A percentile compares a stretch with the other conserved stretches of the same genome.
phyloP scores from a whole-genome alignment of 305 asterid species.

The Solanum hybrid region DNA sequence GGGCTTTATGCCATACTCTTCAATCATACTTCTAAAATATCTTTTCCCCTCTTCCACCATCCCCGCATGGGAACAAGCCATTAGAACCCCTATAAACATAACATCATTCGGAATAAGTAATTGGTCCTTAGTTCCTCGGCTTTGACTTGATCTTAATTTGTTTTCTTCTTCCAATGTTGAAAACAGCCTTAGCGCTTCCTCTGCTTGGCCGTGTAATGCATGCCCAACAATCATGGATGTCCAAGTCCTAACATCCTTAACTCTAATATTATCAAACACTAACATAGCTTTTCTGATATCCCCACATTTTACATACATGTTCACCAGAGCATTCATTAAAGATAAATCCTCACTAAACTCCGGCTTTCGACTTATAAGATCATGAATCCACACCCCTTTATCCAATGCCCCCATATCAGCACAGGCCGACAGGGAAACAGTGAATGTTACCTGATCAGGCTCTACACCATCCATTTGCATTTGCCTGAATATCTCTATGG shows the following conservation, averaged over 20 bases:
- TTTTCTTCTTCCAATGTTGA: constrained; percentile 20
- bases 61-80: constrained; percentile 51
- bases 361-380: constrained; percentile 5
- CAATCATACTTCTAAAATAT: constrained; percentile 30
- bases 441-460: constrained; percentile 31
- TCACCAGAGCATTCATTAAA: constrained; percentile 25
- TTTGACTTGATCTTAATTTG: neutral
- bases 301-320: constrained; percentile 36
- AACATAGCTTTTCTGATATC: constrained; percentile 28
- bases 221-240: constrained; percentile 48
- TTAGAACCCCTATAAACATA: constrained; percentile 39
- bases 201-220: constrained; percentile 43
- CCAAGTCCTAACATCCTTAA: constrained; percentile 43
- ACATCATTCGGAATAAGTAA: constrained; percentile 43
- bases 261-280: constrained; percentile 20
- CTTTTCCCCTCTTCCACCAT: constrained; percentile 33
- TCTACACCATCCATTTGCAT: constrained; percentile 28
- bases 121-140: neutral
- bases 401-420: constrained; percentile 47
- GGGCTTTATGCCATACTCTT: constrained; percentile 31
- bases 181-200: constrained; percentile 27
- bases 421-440: constrained; percentile 42
- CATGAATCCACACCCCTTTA: constrained; percentile 37
- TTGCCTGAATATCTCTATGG: constrained; percentile 24
- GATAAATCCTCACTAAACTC: constrained; percentile 18